Base-by-base conservation (phyloP, 2,329 filamentous ascomycete species). In the Venturia aucupariae region DNA sequence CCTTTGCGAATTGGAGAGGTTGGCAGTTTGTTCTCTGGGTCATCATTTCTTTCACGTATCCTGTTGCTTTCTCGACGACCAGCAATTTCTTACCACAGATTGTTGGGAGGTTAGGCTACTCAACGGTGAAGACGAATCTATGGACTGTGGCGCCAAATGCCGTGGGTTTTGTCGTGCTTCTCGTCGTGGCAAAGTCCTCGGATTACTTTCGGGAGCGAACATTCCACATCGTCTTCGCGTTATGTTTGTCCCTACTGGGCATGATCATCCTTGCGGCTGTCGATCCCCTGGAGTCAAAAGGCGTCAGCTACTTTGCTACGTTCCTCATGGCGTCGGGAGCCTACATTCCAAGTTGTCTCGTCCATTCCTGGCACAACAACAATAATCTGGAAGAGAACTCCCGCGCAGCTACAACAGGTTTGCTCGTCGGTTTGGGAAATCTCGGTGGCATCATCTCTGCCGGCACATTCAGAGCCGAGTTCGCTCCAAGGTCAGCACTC, bases 71-170 rank as follows among this genome's bases (percentile, higher is more conserved):
- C 15, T 54, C 48, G 22, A 54, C 48, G 6, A 54, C 48, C 48
- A 79, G 44, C 75, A 76, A 0, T 70, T 80, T 13, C 79, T 79
- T 80, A 27, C 78, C 76, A 0, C 88, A 87, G 0, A 86, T 92
- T 64, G 87, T 90, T 60, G 77, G 81, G 65, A 88, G 86, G 6
- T 80, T 90, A 1, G 81, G 83, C 19, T 89, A 86, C 72, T 79
- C 75, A 65, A 77, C 80, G 17, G 83, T 86, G 59, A 75, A 79
- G 32, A 84, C 86, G 0, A 80, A 89, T 32, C 32, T 60, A 11
- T 30, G 64, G 32, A 64, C 62, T 10, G 44, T 61, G 4, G 30
- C 51, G 4, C 27, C 44, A 2, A 64, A 64, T 54, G 30, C 42
- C 30, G 32, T 64, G 6, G 51, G 57, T n/a, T 54, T 44, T 19